These are phyloP conservation scores for Candida cerambycidarum DNA, from an alignment of 805 yeast species.

Conservation along the genomic window DNA sequence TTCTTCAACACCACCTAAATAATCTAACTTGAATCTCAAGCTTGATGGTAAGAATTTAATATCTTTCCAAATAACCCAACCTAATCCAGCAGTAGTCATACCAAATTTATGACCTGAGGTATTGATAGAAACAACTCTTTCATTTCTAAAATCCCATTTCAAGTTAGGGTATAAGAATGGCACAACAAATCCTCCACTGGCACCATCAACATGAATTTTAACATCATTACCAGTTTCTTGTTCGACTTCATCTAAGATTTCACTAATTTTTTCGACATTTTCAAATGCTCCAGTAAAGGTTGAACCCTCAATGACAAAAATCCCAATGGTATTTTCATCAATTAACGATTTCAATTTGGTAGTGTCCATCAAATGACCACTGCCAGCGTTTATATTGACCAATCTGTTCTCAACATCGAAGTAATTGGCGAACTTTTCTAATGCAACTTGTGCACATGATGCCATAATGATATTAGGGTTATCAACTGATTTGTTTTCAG, in stretches of 20 bases:
- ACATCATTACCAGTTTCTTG: conserved; percentile 62
- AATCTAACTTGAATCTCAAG: conserved; percentile 73
- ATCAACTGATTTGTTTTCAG: conserved; percentile 55
- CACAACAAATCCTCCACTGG: conserved; percentile 86
- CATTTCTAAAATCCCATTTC: conserved; percentile 79
- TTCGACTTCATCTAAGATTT: conserved; percentile 70
- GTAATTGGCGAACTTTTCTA: conserved; percentile 91
- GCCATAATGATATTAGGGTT: conserved; percentile 91
- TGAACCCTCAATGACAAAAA: conserved; percentile 84
- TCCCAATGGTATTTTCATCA: conserved; percentile 92
- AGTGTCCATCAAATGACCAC: conserved; percentile 66
- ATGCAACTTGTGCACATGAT: conserved; percentile 88
- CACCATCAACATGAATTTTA: conserved; percentile 93
- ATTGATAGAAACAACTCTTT: conserved; percentile 80
- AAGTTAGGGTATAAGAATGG: conserved; percentile 77
- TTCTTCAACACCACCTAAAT: conserved; percentile 86
- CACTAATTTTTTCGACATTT: conserved; percentile 59
- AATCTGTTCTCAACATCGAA: conserved; percentile 87
- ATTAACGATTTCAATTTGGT: conserved; percentile 58
- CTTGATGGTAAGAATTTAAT: conserved; percentile 62
- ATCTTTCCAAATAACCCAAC: conserved; percentile 88
- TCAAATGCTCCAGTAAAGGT: conserved; percentile 94
- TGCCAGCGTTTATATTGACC: conserved; percentile 59
- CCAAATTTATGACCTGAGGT: conserved; percentile 95
- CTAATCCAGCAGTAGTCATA: conserved; percentile 84